Evolutionary conservation across 2,329 filamentous ascomycete species (phyloP).

Genomic region (Nakataea oryzae): DNA sequence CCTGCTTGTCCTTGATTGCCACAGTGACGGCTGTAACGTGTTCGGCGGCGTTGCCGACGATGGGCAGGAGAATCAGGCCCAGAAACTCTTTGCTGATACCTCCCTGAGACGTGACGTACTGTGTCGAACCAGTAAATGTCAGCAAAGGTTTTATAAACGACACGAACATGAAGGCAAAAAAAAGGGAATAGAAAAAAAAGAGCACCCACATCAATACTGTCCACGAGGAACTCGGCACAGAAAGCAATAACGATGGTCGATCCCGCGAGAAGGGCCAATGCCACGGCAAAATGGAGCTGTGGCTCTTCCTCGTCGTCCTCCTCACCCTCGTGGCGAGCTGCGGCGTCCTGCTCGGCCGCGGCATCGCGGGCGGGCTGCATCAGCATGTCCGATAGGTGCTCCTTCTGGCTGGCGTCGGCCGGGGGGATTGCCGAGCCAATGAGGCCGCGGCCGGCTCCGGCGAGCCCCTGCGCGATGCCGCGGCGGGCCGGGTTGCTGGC

Average conservation of each 20-base stretch:
- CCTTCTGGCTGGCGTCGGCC: conserved; percentile 18
- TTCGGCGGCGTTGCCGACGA: conserved; percentile 72
- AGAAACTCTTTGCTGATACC: conserved; percentile 61
- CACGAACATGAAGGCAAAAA: not conserved
- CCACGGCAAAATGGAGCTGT: conserved; percentile 61
- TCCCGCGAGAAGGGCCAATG: conserved; percentile 58
- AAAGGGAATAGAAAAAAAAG: not conserved
- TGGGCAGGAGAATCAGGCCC: conserved; percentile 65
- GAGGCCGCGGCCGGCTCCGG: conserved; percentile 15
- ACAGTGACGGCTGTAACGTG: conserved; percentile 74
- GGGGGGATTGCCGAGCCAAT: conserved; percentile 21
- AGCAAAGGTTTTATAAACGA: too few species aligned
- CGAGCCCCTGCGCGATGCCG: not conserved
- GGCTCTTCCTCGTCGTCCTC: conserved; percentile 68
- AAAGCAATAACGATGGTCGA: conserved; percentile 72
- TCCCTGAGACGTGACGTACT: conserved; percentile 44
- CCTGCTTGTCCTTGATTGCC: conserved; percentile 78
- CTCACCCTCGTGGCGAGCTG: conserved; percentile 18
- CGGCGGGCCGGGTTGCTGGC: conserved; percentile 17
- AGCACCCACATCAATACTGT: conserved; percentile 45
- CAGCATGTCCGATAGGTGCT: conserved; percentile 33
- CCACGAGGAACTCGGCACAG: conserved; percentile 63
- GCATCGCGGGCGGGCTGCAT: conserved; percentile 23
- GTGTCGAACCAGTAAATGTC: not conserved
- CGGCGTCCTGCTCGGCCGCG: not conserved